Base-by-base conservation (phyloP, 192 early-diverging fungal species). In the Coemansia sp. region DNA sequence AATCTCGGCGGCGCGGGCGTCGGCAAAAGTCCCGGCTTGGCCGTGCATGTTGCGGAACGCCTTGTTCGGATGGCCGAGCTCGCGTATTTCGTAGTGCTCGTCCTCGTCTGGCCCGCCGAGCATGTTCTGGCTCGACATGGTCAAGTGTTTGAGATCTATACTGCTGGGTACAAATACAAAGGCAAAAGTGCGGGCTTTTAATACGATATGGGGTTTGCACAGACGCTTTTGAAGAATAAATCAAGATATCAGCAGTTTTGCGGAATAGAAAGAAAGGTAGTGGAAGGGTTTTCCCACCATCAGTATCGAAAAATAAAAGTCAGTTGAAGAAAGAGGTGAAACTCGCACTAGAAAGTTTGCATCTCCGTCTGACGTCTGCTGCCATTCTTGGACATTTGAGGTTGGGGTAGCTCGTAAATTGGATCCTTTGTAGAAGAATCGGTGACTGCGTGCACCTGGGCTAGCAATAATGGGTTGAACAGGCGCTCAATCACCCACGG, bases 1-100 rank as follows among this genome's bases (percentile, higher is more conserved):
- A 6, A 63, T 39, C 24, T 22, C 57, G 4, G 57, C 57, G 9
- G 57, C 3, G 21, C 21, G 25, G 25, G 53, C 15, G 10, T 55
- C 53, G 12, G 29, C 15, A 22, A 25, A 15, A 55, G 11, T 14
- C 14, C 53, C 53, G n/a, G 53, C 6, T 4, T 19, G 23, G 43
- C 23, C 55, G 23, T 59, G 23, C 25, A 56, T 41, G 60, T 25
- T 69, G 51, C 79, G 66, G 35, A 49, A 60, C 19, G 79, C 22
- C 58, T 82, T 82, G 67, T 63, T 82, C 7, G 79, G 79, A 37
- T 72, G 74, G n/a, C 70, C 67, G 15, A 71, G 64, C 52, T 82
- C 73, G 50, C 67, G 59, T 39, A 60, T 37, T 39, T 73, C 67
- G 61, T 82, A 82, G 64, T 82, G 79, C 27, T 82, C 73, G 65